Percentiles rank a stretch among this genome's conserved stretches.
Conservation (phyloP, 257 asterid genomes). For the Solanum appendiculatum region DNA sequence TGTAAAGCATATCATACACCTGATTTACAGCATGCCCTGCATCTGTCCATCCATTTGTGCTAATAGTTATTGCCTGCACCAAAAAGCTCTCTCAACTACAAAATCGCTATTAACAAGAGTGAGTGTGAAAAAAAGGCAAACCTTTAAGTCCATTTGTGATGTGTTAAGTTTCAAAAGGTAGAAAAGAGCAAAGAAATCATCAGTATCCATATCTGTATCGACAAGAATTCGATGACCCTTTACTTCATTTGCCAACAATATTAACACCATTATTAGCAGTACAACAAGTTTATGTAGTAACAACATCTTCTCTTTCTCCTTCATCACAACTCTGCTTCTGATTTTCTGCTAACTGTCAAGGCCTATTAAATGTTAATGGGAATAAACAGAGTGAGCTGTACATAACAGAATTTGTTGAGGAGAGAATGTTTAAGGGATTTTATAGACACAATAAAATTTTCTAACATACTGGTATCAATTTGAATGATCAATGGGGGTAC, state of each 20-base stretch:
- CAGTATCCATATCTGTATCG: constrained; percentile 84
- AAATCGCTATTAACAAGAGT: too few relatives aligned
- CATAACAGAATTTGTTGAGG: not conserved
- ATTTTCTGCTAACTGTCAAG: not conserved
- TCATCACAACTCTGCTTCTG: not conserved
- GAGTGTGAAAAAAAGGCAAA: not conserved
- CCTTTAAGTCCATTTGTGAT: constrained; percentile 72
- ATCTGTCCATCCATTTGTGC: constrained; percentile 63
- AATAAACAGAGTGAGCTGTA: not conserved
- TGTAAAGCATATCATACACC: constrained; percentile 67
- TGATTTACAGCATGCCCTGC: constrained; percentile 86
- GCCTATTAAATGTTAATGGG: not conserved
- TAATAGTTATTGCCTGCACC: constrained; percentile 72
- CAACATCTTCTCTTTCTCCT: not conserved
- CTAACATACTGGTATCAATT: not conserved
- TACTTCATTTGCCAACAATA: not conserved
- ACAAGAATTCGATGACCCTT: constrained; percentile 51
- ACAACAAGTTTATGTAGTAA: not conserved
- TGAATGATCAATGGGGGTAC: not conserved
- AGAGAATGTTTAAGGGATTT: not conserved
- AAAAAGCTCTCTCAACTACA: not conserved
- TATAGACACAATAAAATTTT: not conserved
- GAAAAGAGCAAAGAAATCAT: constrained; percentile 79
- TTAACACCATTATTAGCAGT: not conserved
- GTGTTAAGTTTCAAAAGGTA: constrained; percentile 73